Base-by-base conservation (phyloP, 495 filamentous ascomycete genomes). In the Aspergillus mulundensis region DNA sequence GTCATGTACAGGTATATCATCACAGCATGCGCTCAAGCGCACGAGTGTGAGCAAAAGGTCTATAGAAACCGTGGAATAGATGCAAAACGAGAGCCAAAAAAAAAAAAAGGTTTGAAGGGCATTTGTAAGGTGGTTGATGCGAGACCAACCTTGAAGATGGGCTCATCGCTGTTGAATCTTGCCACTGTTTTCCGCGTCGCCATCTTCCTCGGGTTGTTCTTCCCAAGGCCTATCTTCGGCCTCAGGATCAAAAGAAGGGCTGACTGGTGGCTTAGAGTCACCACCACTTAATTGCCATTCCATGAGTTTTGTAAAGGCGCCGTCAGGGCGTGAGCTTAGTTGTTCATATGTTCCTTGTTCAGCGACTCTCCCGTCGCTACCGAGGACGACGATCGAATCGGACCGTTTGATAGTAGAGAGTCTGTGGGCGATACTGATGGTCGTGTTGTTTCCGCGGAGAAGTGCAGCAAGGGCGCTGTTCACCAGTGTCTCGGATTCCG, bases 251-350 rank as follows among this genome's bases (percentile, higher is more conserved):
- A 63, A 42, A 25, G 65, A 50, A 11, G 65, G 52, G 34, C 34
- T 54, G 5, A 41, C 45, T 8, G 67, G 62, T n/a, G 72, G 57
- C 19, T 66, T 60, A 0, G 54, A 23, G 38, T 95, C 90, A 10
- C 87, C 86, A 14, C 91, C 95, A 59, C 81, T 93, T 81, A 97
- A 88, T 73, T 98, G 94, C 95, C 95, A 98, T 69, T 97, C 91
- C 94, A 98, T 98, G 46, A 98, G 77, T 72, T 88, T 90, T 25
- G 84, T 91, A 66, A 98, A 98, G 7, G 91, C 89, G 38, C 92
- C 93, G 21, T 87, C 73, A 5, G 78, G 79, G 36, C 87, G 84
- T 18, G 77, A 71, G 60, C 84, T 88, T 23, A 98, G 78, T 54
- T 90, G 83, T 14, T 81, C 74, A 66, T 94, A 98, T 34, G 84